Base-by-base conservation (phyloP, 331 rosid genomes). In the Ulmus americana region DNA sequence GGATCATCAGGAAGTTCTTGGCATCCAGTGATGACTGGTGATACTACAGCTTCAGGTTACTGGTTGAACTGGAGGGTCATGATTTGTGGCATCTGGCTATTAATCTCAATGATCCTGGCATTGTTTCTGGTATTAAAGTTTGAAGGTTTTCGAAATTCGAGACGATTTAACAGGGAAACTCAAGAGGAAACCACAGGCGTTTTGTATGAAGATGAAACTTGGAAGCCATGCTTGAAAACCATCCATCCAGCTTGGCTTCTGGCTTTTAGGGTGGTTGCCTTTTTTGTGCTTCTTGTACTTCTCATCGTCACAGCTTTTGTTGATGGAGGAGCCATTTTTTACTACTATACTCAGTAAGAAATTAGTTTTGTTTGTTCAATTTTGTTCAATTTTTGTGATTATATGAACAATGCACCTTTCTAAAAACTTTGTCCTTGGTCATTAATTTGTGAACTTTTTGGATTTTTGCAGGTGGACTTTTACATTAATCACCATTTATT, bases 191-290 rank as follows among this genome's bases (percentile, higher is more conserved):
- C 65, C 6, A 14, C 78, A 50, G 88, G 86, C 55, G 55, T 59
- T 79, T 72, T 94, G 80, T 94, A 79, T 59, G 97, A 90, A 15
- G 92, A 94, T 84, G 96, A 94, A 63, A 90, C 96, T 10, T 94
- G 97, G 99, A 83, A 69, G 61, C 95, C 99, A 48, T 90, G 99
- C 65, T 67, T 94, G 1, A 90, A 85, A 62, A 94, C 86, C 61
- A 76, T 94, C 64, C 99, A 90, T 70, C 99, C 99, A 43, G 96
- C 91, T 61, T 94, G 97, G 99, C 79, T 94, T 7, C 73, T 94
- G 79, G 95, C 83, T 42, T 87, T 85, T 40, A 75, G 99, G 82
- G 67, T 87, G 20, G 22, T 83, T 63, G 97, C 97, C 20, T 94
- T 94, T 68, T 10, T 76, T 62, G 88, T 84, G 55, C 99, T 94